Conservation (phyloP, 768 basidiomycete species). For the Termitomyces heimii region DNA sequence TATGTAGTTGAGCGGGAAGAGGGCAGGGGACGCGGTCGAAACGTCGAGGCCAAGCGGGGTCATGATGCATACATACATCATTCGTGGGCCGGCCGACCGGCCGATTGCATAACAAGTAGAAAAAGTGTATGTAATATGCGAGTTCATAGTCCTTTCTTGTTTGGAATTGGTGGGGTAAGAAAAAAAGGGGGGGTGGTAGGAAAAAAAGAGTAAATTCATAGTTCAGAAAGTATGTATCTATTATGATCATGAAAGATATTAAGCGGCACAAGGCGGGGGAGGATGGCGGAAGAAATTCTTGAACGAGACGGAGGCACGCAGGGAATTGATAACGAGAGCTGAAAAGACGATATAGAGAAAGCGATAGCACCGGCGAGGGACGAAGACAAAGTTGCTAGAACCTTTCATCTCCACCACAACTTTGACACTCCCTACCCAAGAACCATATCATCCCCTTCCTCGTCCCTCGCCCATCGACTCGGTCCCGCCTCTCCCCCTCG, state of each 20-base stretch:
- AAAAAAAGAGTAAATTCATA: too few relatives aligned
- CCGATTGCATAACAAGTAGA: too few relatives aligned
- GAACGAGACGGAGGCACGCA: background rate
- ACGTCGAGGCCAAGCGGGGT: background rate
- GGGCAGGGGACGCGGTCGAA: too few relatives aligned
- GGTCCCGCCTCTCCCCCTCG: background rate
- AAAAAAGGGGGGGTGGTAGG: background rate
- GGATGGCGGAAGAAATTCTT: background rate
- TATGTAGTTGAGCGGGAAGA: background rate
- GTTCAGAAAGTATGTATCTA: too few relatives aligned
- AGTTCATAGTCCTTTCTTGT: too few relatives aligned
- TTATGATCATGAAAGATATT: background rate
- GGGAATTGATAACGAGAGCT: background rate
- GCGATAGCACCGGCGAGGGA: background rate
- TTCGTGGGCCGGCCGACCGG: too few relatives aligned
- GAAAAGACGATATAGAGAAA: background rate
- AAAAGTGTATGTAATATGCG: too few relatives aligned
- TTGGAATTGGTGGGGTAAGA: too few relatives aligned
- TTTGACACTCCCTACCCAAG: constrained; percentile 4
- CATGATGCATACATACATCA: background rate
- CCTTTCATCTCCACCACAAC: background rate
- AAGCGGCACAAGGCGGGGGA: background rate
- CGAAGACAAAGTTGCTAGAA: background rate
- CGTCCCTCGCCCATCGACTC: background rate
- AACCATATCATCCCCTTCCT: constrained; percentile 13